These are phyloP conservation scores for Neolentinus lepideus DNA, from an alignment of 1,284 basidiomycete genomes.

Conservation along the genomic window DNA sequence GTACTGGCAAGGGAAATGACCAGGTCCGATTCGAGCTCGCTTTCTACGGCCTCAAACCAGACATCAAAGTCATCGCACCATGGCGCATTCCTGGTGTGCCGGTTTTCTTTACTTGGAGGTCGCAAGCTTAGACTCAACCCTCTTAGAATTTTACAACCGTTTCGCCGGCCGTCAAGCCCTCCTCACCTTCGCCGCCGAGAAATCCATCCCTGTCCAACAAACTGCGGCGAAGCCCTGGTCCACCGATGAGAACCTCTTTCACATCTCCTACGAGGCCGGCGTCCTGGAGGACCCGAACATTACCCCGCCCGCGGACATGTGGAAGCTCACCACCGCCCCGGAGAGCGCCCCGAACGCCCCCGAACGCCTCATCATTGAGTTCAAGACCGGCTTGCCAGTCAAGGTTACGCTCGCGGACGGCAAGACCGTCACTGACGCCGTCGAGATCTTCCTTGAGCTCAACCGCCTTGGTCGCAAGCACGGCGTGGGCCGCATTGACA, in stretches of 20 bases:
- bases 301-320: conserved; percentile 98
- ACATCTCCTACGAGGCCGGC: conserved; percentile 99
- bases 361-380: conserved; percentile 82
- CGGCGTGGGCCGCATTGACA: conserved; percentile 95
- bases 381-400: conserved; percentile 80
- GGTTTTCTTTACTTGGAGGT: conserved; percentile 1
- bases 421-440: conserved; percentile 79
- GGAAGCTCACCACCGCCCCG: conserved; percentile 91
- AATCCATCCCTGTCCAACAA: conserved; percentile 91
- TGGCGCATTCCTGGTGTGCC: conserved; percentile 87
- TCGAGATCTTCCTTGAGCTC: conserved; percentile 91
- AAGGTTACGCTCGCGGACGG: conserved; percentile 54
- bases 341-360: conserved; percentile 79
- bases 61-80: conserved; percentile 98
- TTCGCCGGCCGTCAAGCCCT: conserved; percentile 95
- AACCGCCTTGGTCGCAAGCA: conserved; percentile 93
- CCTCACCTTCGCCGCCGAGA: conserved; percentile 84
- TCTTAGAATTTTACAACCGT: conserved; percentile 91
- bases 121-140: not conserved
- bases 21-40: conserved; percentile 99
- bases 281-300: conserved; percentile 97
- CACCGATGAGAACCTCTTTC: conserved; percentile 98
- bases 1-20: conserved; percentile 99
- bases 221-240: conserved; percentile 99
- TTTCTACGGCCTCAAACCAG: conserved; percentile 97